phyloP scores from a whole-genome alignment of 192 early-diverging fungal species.

The Entrophospora sp. region DNA sequence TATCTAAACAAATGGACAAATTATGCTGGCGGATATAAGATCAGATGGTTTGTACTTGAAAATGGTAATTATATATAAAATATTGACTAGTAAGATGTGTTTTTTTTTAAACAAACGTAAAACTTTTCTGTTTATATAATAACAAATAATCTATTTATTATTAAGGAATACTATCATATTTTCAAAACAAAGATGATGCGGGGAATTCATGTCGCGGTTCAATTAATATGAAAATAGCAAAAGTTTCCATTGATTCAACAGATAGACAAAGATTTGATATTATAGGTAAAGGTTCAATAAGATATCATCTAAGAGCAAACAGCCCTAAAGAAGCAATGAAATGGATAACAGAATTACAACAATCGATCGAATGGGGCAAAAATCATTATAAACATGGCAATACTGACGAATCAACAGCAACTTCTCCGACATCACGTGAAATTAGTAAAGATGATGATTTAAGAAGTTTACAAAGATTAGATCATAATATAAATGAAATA shows the following conservation, averaged over 20 bases:
- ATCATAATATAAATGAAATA: too few relatives aligned
- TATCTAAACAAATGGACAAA: constrained; percentile 81
- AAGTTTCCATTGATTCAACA: constrained; percentile 47
- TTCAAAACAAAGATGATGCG: constrained; percentile 69
- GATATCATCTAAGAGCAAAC: constrained; percentile 60
- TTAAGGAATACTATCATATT: constrained; percentile 66
- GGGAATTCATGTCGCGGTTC: constrained; percentile 70
- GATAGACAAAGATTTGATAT: constrained; percentile 73
- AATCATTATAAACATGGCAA: constrained; percentile 17
- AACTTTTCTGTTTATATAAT: background rate
- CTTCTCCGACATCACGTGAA: constrained; percentile 13
- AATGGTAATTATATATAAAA: constrained; percentile 31
- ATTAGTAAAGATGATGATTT: background rate
- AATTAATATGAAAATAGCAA: constrained; percentile 65
- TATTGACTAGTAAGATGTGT: background rate
- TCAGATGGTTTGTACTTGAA: constrained; percentile 74
- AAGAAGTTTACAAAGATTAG: background rate
- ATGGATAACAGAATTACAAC: constrained; percentile 73
- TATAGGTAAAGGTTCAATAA: constrained; percentile 64
- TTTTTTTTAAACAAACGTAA: background rate
- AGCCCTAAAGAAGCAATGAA: constrained; percentile 66
- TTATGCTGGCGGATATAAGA: constrained; percentile 72
- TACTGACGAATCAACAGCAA: constrained; percentile 21
- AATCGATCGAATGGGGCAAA: constrained; percentile 64
- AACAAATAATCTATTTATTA: too few relatives aligned